Conservation (phyloP, 306 rosid species). For the Trifolium subterraneum region DNA sequence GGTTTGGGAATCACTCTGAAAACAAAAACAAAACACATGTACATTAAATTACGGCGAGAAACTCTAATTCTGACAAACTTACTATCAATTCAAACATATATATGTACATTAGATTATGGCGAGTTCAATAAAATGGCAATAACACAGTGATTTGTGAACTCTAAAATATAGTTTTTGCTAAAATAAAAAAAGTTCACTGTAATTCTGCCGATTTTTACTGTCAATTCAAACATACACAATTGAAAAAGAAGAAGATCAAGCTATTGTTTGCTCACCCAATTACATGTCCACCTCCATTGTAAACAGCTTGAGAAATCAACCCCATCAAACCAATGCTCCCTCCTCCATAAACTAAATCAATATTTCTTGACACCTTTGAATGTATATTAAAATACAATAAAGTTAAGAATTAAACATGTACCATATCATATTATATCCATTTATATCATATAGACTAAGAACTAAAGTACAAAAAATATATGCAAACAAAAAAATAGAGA, state of each 20-base stretch:
- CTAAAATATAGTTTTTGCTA: too few species aligned
- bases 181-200: not conserved
- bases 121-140: too few species aligned
- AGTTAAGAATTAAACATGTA: not conserved
- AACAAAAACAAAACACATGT: conserved; percentile 54
- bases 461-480: not conserved
- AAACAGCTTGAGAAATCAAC: conserved; percentile 88
- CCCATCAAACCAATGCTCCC: conserved; percentile 99
- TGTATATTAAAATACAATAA: conserved; percentile 37
- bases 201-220: not conserved
- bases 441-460: not conserved
- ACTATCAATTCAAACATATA: not conserved
- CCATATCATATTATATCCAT: too few species aligned
- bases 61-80: not conserved
- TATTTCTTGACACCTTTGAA: conserved; percentile 78
- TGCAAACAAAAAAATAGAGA: too few species aligned
- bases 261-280: conserved; percentile 71
- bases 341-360: conserved; percentile 97
- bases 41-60: not conserved
- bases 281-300: conserved; percentile 91
- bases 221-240: not conserved
- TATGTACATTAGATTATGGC: too few species aligned
- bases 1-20: conserved; percentile 96
- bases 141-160: too few species aligned
- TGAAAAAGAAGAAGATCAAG: not conserved